Evolutionary conservation across 768 basidiomycete genomes (phyloP), one percentile per base, ranked within the genome.

Genomic region (Podaxis sp.): DNA sequence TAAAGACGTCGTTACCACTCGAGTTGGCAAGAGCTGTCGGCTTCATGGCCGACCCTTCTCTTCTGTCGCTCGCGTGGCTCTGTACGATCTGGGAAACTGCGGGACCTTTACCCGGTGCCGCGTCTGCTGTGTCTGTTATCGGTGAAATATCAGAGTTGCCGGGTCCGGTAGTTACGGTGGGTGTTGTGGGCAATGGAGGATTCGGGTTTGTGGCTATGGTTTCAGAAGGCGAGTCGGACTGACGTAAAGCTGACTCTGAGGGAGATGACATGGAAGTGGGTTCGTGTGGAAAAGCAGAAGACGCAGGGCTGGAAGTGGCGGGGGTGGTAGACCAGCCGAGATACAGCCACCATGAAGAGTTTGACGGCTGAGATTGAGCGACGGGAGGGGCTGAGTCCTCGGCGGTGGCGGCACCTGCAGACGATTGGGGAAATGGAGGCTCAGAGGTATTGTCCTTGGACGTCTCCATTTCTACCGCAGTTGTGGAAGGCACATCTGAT

Each of bases 191-290:
- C 24, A 56, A 38, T 22, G 36, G 36, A 22, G 47, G 47, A 38
- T 15, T 38, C 43, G 54, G 54, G 19, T 37, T 55, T 55, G 54
- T 41, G 54, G 43, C 7, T n/a, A 27, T 15, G 15, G 36, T 51
- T 17, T 52, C 49, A 59, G 58, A 24, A 49, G n/a, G 43, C 55
- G 61, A 62, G 47, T 62, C 61, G 54, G 53, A 55, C 55, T 62
- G 61, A 22, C 53, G 43, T 55, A 56, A 56, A 25, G 27, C 54
- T 41, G 37, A 56, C 22, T 36, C 24, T 40, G 54, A 62, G 40
- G 55, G 54, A 36, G 15, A 15, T 61, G 60, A 61, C 60, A 61
- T 54, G 47, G 54, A 38, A 56, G 54, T 9, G 37, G 38, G 5
- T n/a, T 38, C 37, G 19, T 55, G 22, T 19, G 38, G 38, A 55